These are phyloP conservation scores for Micractinium conductrix DNA, from an alignment of 139 green algal genomes.

Conservation along the genomic window DNA sequence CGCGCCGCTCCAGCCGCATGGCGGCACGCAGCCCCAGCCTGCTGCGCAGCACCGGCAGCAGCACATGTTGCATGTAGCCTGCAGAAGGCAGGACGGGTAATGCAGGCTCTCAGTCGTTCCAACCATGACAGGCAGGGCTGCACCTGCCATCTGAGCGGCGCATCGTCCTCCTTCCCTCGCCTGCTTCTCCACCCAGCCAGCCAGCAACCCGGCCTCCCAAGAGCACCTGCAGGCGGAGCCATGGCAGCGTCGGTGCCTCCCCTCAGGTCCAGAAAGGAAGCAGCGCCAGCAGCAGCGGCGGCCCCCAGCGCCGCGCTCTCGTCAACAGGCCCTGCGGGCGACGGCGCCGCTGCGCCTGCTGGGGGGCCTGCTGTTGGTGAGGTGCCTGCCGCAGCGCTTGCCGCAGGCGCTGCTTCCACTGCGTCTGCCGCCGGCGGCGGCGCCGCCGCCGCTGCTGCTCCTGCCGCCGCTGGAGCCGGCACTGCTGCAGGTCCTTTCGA, in stretches of 20 bases:
- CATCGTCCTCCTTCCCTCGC: too few relatives aligned
- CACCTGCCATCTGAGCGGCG: too few relatives aligned
- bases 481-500: neutral
- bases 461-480: neutral
- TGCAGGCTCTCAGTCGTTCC: too few relatives aligned
- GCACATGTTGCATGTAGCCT: slow-evolving; percentile 76
- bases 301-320: neutral
- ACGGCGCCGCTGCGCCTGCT: too few relatives aligned
- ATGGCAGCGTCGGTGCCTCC: slow-evolving; percentile 84
- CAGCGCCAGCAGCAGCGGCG: neutral
- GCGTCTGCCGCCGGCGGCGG: neutral
- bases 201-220: too few relatives aligned
- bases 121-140: too few relatives aligned
- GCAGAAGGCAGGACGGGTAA: too few relatives aligned
- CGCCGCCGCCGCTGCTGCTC: neutral
- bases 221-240: slow-evolving; percentile 79
- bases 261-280: slow-evolving; percentile 55
- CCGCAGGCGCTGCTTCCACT: neutral
- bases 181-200: too few relatives aligned
- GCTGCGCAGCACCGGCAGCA: slow-evolving; percentile 67
- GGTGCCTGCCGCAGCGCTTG: neutral
- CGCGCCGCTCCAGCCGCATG: slow-evolving; percentile 59
- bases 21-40: slow-evolving; percentile 51
- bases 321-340: neutral
- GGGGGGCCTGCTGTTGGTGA: neutral